Evolutionary conservation across 805 yeast genomes (phyloP), one percentile per base, ranked within the genome.

Genomic region (Myxozyma sirexii): DNA sequence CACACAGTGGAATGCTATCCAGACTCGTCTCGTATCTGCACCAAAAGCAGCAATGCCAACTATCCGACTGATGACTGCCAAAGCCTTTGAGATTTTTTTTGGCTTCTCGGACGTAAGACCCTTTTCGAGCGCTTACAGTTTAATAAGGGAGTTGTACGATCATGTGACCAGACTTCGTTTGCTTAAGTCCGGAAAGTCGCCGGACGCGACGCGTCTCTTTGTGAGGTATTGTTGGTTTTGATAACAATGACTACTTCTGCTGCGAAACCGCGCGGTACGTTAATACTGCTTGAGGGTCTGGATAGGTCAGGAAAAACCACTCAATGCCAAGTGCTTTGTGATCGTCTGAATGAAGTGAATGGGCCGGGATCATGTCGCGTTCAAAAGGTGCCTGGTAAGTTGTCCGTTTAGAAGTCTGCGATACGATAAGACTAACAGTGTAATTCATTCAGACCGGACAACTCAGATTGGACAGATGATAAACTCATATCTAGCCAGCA

Each of bases 221-320:
- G n/a, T n/a, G n/a, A n/a, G n/a, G n/a, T n/a, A n/a, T n/a, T n/a
- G n/a, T n/a, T n/a, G n/a, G n/a, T n/a, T n/a, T n/a, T n/a, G n/a
- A n/a, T n/a, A n/a, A n/a, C n/a, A n/a, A n/a, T n/a, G n/a, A 21
- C 33, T 5, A 4, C 27, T 12, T 26, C 49, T 15, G 6, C 1
- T 15, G 38, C 19, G 43, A 51, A 42, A 10, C 43, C 17, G 17
- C 51, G 97, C 63, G 98, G 97, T 1, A 79, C 81, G 47, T 76
- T 94, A 39, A 86, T 94, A 23, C 81, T 90, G 1, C 79, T 94
- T 1, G 99, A 94, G 73, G 99, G 99, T 0, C 81, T 94, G 0
- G 99, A 94, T 69, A 76, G 99, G 51, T 87, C 97, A 0, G 99
- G 99, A 0, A 94, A 94, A 69, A 83, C 97, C 2, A 91, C 97